Evolutionary conservation across 192 early-diverging fungal genomes (phyloP), one percentile per base, ranked within the genome.

Genomic region (Umbelopsis ramanniana): DNA sequence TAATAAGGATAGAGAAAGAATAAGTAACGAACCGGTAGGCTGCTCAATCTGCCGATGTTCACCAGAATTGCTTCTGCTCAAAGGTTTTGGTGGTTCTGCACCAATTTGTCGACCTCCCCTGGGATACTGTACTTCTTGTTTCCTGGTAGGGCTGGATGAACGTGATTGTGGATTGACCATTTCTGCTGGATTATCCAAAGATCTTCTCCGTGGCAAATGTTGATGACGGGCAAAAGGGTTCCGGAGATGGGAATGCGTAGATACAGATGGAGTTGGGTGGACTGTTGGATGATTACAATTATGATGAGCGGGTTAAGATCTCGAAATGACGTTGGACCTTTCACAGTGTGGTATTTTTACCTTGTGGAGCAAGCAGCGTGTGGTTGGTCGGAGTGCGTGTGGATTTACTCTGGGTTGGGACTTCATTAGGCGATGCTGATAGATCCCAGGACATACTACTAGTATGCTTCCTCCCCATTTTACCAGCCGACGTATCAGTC

Each of bases 151-250:
- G 7, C 57, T 63, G 17, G 57, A 63, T 63, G 57, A 37, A 37
- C 57, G 57, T 63, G 57, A 63, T 11, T 63, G 57, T 37, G 26
- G 57, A 63, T 63, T 63, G 15, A 63, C 57, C 57, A 63, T 63
- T 17, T 8, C 57, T 29, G 57, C 57, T 63, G 57, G 57, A 63
- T 63, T 35, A 63, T 63, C 57, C 57, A 63, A 63, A 12, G 57
- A 63, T 63, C 57, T 63, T 63, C 57, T 26, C 33, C 57, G 57
- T 63, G 57, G 57, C 26, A 35, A 33, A 35, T 63, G 57, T 12
- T 29, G 57, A n/a, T 63, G 57, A 63, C 57, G 57, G 35, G 57
- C 12, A 37, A 63, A 63, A 29, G 57, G 57, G 35, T 63, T 63
- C 57, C 57, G 29, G 17, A 63, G 57, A 35, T 35, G 57, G 5